Evolutionary conservation across 2,329 filamentous ascomycete species (phyloP).

Genomic region (Stagonosporopsis cucurbitacearum): DNA sequence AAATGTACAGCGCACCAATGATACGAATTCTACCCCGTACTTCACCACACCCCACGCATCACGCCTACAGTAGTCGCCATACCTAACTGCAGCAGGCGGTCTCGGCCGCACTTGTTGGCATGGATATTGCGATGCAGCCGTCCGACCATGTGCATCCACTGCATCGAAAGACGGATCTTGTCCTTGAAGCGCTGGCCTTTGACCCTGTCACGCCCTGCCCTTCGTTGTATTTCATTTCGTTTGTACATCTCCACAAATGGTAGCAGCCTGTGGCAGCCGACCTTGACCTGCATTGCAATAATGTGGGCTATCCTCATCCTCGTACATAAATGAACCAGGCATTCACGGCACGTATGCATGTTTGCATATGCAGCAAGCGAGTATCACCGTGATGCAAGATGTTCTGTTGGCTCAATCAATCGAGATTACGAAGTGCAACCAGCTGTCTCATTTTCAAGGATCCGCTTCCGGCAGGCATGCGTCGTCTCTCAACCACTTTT

Average conservation of each 20-base stretch:
- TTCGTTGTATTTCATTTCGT: conserved; percentile 19
- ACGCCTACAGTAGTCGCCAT: conserved; percentile 26
- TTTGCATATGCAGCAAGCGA: background rate
- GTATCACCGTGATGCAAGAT: conserved; percentile 16
- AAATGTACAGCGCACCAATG: conserved; percentile 2
- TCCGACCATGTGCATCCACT: conserved; percentile 40
- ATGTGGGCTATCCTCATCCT: conserved; percentile 17
- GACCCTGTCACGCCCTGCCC: conserved; percentile 18
- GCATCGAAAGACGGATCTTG: conserved; percentile 29
- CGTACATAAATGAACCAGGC: conserved; percentile 17
- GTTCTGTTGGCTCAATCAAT: conserved; percentile 29
- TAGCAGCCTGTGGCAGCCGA: conserved; percentile 26
- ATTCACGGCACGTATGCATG: conserved; percentile 15
- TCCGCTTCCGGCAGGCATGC: conserved; percentile 20
- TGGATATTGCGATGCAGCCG: conserved; percentile 27
- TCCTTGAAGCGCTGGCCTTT: conserved; percentile 30
- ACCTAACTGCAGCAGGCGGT: conserved; percentile 35
- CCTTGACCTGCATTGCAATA: conserved; percentile 27
- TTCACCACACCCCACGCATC: conserved; percentile 37
- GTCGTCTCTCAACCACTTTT: conserved; percentile 4
- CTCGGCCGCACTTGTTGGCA: conserved; percentile 31
- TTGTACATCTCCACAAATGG: conserved; percentile 23
- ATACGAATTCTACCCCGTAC: conserved; percentile 10
- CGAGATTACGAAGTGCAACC: conserved; percentile 37
- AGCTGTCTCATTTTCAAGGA: conserved; percentile 23